Evolutionary conservation across 495 filamentous ascomycete genomes (phyloP).

Genomic region (Annulohypoxylon maeteangense): DNA sequence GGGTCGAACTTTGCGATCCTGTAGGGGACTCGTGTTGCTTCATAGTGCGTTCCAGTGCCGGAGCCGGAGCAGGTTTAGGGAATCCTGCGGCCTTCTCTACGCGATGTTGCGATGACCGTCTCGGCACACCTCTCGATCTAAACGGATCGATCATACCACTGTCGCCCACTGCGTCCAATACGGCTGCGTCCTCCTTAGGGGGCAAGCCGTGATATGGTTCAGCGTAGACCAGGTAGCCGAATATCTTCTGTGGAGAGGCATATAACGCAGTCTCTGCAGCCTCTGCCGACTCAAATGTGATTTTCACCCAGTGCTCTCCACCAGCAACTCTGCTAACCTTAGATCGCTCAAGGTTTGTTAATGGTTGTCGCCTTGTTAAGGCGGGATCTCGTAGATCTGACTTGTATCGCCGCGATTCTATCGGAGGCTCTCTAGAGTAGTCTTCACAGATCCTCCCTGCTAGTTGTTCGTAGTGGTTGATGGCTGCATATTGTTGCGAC

Average conservation of each 20-base stretch:
- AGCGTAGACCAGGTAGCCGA: conserved; percentile 80
- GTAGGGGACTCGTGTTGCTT: conserved; percentile 41
- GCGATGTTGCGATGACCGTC: conserved; percentile 32
- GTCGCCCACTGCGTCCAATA: conserved; percentile 59
- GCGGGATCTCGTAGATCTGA: conserved; percentile 73
- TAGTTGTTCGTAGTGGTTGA: conserved; percentile 84
- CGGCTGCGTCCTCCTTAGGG: conserved; percentile 71
- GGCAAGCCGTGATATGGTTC: conserved; percentile 79
- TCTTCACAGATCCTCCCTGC: conserved; percentile 88
- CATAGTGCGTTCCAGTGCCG: neutral
- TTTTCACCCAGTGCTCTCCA: conserved; percentile 90
- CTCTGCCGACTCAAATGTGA: conserved; percentile 86
- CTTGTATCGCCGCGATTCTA: conserved; percentile 64
- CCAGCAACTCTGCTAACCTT: conserved; percentile 80
- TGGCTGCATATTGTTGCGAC: conserved; percentile 80
- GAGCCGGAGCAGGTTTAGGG: conserved; percentile 5
- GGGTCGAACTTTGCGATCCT: conserved; percentile 58
- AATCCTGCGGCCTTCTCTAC: conserved; percentile 14
- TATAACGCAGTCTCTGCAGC: conserved; percentile 81
- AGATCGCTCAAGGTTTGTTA: conserved; percentile 74
- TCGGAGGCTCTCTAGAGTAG: conserved; percentile 77
- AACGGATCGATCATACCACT: conserved; percentile 43
- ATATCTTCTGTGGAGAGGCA: conserved; percentile 78
- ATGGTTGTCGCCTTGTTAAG: conserved; percentile 62
- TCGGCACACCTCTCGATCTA: conserved; percentile 13